These are phyloP conservation scores for Saksenaea oblongispora DNA, from an alignment of 371 early-diverging fungal species.

Conservation along the genomic window DNA sequence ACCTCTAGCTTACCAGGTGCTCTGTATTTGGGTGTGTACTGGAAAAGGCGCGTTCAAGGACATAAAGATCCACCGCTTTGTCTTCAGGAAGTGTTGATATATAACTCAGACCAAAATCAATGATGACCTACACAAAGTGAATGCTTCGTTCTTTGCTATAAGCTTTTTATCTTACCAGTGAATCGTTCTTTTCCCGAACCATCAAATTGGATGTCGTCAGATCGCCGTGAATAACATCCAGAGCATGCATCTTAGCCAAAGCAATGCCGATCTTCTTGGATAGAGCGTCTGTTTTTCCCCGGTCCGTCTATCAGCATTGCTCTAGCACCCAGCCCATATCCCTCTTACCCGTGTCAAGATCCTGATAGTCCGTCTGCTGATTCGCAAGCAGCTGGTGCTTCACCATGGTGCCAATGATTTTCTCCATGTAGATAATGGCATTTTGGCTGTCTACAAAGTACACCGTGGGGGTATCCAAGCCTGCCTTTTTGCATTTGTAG, in stretches of 20 bases:
- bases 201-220: conserved; percentile 98
- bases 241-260: conserved; percentile 83
- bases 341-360: conserved; percentile 35
- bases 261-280: conserved; percentile 68
- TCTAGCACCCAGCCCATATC: not conserved
- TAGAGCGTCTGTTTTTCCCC: conserved; percentile 25
- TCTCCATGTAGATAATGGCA: conserved; percentile 86
- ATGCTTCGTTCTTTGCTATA: not conserved
- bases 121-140: conserved; percentile 58
- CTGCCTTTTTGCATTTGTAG: conserved; percentile 67
- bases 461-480: conserved; percentile 82
- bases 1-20: conserved; percentile 53
- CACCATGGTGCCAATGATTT: conserved; percentile 73
- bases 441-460: conserved; percentile 74
- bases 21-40: conserved; percentile 90
- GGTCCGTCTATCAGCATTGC: not conserved
- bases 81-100: conserved; percentile 90
- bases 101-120: conserved; percentile 98
- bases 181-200: conserved; percentile 53
- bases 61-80: conserved; percentile 99
- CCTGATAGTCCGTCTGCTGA: conserved; percentile 32
- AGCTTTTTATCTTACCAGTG: conserved; percentile 44
- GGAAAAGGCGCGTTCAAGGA: conserved; percentile 92
- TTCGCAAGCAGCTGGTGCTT: conserved; percentile 64
- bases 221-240: conserved; percentile 96